Evolutionary conservation across 805 yeast genomes (phyloP).

Genomic region (Metschnikowia matae): DNA sequence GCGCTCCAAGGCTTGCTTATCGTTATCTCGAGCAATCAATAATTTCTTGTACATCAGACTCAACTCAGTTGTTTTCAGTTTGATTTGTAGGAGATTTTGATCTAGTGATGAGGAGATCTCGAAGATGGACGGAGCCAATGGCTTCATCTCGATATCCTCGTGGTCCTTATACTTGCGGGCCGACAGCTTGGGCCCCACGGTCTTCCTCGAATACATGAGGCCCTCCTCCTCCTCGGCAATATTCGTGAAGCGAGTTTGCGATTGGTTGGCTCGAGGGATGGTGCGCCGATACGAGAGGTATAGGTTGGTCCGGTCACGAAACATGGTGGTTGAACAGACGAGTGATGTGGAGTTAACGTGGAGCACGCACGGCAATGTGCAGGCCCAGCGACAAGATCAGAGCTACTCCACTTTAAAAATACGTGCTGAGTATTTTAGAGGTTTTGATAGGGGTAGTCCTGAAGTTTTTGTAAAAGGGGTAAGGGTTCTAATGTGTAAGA

Average conservation of each 20-base stretch:
- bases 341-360: neutral
- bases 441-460: no score
- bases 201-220: constrained; percentile 39
- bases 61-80: constrained; percentile 53
- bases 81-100: constrained; percentile 50
- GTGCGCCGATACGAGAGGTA: constrained; percentile 86
- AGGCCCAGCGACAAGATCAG: neutral
- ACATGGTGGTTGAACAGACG: constrained; percentile 46
- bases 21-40: constrained; percentile 82
- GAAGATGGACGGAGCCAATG: constrained; percentile 73
- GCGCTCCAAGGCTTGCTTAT: constrained; percentile 68
- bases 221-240: constrained; percentile 58
- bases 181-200: constrained; percentile 1
- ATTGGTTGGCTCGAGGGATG: constrained; percentile 54
- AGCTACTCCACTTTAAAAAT: no score
- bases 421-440: no score
- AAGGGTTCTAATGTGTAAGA: no score
- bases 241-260: constrained; percentile 31
- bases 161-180: constrained; percentile 13
- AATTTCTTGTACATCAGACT: constrained; percentile 74
- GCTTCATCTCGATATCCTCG: constrained; percentile 52
- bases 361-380: neutral
- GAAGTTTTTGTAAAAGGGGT: no score
- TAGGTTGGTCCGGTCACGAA: constrained; percentile 91
- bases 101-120: constrained; percentile 74